These are phyloP conservation scores for Rosa multiflora DNA, from an alignment of 306 rosid species.

Conservation along the genomic window DNA sequence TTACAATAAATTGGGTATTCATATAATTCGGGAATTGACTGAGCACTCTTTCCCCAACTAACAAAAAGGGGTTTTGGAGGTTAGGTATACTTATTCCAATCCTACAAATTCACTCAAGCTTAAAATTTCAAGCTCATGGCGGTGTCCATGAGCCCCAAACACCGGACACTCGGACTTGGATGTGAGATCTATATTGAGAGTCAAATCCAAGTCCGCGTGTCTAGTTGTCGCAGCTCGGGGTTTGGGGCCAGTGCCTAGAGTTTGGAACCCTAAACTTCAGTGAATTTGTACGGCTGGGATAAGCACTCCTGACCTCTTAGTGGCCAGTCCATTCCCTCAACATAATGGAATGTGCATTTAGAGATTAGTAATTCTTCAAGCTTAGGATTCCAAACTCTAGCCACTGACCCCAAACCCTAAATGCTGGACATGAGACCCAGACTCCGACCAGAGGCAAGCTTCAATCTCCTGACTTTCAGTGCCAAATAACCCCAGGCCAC, in stretches of 20 bases:
- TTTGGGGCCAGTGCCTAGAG: background rate
- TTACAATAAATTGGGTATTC: background rate
- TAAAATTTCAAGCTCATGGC: background rate
- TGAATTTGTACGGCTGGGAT: background rate
- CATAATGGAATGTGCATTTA: background rate
- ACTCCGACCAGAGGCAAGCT: background rate
- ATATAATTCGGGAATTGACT: background rate
- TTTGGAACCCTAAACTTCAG: background rate
- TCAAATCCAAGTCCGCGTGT: background rate
- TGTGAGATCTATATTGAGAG: background rate
- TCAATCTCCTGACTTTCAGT: background rate
- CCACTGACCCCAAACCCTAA: background rate
- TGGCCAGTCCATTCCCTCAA: background rate
- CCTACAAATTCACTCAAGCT: background rate
- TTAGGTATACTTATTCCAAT: background rate
- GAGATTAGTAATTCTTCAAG: background rate
- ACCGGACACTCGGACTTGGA: background rate
- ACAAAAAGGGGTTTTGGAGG: background rate
- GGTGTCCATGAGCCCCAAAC: background rate
- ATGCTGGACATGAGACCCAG: background rate
- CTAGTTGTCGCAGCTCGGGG: background rate
- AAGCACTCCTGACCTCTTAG: background rate
- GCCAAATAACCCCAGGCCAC: background rate
- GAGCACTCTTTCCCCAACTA: background rate
- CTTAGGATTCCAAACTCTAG: slow-evolving; percentile 9